These are phyloP conservation scores for Colletotrichum karsti DNA, from an alignment of 2,329 filamentous ascomycete species.

Conservation along the genomic window DNA sequence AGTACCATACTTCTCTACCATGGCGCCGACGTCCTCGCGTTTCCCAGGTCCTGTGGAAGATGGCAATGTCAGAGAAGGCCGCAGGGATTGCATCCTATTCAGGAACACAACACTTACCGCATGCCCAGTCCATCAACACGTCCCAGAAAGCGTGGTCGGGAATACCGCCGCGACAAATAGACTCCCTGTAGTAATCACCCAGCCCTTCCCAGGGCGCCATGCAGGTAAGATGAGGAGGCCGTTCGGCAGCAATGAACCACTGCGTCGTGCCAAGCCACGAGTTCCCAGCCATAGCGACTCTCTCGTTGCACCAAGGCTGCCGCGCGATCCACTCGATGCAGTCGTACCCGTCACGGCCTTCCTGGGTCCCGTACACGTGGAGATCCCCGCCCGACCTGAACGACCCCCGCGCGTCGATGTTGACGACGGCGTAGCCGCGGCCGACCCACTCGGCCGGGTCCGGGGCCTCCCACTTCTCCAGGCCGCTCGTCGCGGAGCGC, in stretches of 20 bases:
- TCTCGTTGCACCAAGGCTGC: slow-evolving; percentile 35
- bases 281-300: slow-evolving; percentile 35
- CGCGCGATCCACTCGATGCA: slow-evolving; percentile 33
- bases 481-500: slow-evolving; percentile 23
- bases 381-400: slow-evolving; percentile 36
- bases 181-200: slow-evolving; percentile 32
- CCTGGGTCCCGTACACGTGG: slow-evolving; percentile 32
- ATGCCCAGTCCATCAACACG: background rate
- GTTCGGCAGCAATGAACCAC: slow-evolving; percentile 31
- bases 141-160: slow-evolving; percentile 30
- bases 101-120: background rate
- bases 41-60: slow-evolving; percentile 21
- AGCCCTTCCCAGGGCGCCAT: slow-evolving; percentile 50
- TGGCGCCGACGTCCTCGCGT: slow-evolving; percentile 29
- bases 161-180: slow-evolving; percentile 33
- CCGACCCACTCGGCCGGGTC: slow-evolving; percentile 38
- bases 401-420: slow-evolving; percentile 36
- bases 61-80: background rate
- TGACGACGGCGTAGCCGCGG: slow-evolving; percentile 37
- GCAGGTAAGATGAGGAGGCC: slow-evolving; percentile 29
- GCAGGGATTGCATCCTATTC: background rate
- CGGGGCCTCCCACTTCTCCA: slow-evolving; percentile 38
- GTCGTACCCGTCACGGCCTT: slow-evolving; percentile 34
- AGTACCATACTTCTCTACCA: slow-evolving; percentile 29
- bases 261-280: slow-evolving; percentile 34